Conservation (phyloP, 2,329 filamentous ascomycete species). For the Diaporthe amygdali region DNA sequence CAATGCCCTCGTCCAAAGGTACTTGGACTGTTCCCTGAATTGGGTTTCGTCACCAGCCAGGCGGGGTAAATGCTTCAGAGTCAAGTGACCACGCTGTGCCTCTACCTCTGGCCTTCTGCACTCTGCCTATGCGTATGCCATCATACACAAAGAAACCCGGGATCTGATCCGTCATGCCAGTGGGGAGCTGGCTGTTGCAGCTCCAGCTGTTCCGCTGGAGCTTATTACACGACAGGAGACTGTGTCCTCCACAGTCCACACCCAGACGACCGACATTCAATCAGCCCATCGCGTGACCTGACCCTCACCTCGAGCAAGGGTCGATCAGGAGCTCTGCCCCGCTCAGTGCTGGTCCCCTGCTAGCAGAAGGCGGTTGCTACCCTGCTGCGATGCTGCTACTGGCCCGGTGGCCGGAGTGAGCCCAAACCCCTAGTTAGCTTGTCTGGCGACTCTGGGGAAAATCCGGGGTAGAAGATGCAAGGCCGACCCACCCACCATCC, state of each 20-base stretch:
- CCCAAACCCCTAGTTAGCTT: neutral
- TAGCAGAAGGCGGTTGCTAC: neutral
- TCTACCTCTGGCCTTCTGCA: no score
- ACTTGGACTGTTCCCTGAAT: neutral
- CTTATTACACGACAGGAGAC: neutral
- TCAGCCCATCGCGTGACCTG: slow-evolving; percentile 25
- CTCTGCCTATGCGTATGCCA: neutral
- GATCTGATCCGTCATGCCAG: neutral
- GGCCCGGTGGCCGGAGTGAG: neutral
- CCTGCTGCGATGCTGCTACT: neutral
- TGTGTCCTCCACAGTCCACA: neutral
- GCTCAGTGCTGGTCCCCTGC: neutral
- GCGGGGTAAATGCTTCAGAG: slow-evolving; percentile 3
- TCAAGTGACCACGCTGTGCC: slow-evolving; percentile 11
- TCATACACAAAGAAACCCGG: neutral
- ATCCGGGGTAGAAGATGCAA: slow-evolving; percentile 24
- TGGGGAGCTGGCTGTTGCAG: neutral
- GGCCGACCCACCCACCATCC: slow-evolving; percentile 10
- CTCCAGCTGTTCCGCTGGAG: neutral
- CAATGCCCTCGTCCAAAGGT: neutral
- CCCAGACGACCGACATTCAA: neutral
- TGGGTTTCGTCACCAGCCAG: slow-evolving; percentile 16
- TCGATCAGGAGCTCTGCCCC: slow-evolving; percentile 13
- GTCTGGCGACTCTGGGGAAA: slow-evolving; percentile 26
- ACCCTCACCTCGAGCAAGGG: neutral